Conservation (phyloP, 306 rosid species). For the Morella rubra region DNA sequence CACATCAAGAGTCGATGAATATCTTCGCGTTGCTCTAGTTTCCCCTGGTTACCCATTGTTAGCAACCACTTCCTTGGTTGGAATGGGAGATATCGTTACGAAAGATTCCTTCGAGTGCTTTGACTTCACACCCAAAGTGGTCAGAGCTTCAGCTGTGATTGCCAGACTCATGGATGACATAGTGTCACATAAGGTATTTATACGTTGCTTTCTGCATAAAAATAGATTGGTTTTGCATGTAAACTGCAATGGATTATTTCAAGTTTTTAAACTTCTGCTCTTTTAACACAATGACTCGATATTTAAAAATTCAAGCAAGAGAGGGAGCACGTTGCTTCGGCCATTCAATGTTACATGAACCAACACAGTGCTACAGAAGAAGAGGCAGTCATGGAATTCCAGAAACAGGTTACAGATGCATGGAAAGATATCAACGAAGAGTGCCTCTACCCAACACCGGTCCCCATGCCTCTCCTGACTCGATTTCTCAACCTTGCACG, state of each 20-base stretch:
- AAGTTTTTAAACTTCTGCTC: not conserved
- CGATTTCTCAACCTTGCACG: too few relatives aligned
- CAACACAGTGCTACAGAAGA: not conserved
- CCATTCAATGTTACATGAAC: not conserved
- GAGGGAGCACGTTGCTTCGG: constrained; percentile 1
- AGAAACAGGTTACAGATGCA: not conserved
- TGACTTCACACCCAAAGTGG: too few relatives aligned
- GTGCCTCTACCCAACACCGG: not conserved
- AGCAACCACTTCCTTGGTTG: not conserved
- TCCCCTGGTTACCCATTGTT: constrained; percentile 21
- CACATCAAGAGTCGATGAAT: constrained; percentile 30
- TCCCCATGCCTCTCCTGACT: too few relatives aligned
- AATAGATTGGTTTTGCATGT: too few relatives aligned
- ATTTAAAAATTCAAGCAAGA: constrained; percentile 10
- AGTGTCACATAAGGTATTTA: too few relatives aligned
- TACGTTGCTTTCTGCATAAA: too few relatives aligned
- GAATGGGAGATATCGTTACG: not conserved
- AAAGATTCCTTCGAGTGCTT: too few relatives aligned
- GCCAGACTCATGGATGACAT: too few relatives aligned
- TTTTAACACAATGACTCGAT: too few relatives aligned
- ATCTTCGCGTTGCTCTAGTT: not conserved
- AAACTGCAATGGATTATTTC: too few relatives aligned
- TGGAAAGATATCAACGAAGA: constrained; percentile 20
- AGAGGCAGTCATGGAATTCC: not conserved
- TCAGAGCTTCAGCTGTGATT: too few relatives aligned